Conservation (phyloP, 352 stramenopile genomes). For the Pythium scleroteichum region DNA sequence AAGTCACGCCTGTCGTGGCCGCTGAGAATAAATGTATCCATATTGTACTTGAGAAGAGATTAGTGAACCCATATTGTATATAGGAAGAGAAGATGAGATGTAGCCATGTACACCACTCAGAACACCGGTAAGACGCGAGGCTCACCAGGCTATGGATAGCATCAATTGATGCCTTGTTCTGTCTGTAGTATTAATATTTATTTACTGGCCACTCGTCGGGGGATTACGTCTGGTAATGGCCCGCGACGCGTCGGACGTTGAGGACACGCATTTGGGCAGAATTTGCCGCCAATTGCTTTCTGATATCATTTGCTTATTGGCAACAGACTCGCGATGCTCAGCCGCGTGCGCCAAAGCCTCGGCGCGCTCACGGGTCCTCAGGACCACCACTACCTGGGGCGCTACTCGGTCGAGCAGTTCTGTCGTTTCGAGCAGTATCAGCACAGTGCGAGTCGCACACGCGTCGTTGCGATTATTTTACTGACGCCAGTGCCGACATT, state of each 20-base stretch:
- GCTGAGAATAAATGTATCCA: slow-evolving; percentile 1
- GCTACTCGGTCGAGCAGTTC: slow-evolving; percentile 22
- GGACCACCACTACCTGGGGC: slow-evolving; percentile 17
- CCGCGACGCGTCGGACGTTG: too few species aligned
- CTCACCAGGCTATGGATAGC: too few species aligned
- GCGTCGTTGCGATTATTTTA: slow-evolving; percentile 8
- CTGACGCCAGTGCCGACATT: slow-evolving; percentile 18
- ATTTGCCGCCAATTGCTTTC: too few species aligned
- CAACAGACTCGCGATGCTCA: not conserved
- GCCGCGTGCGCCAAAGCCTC: not conserved
- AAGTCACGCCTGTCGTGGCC: not conserved
- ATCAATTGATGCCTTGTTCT: too few species aligned
- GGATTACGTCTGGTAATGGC: too few species aligned
- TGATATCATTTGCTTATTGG: too few species aligned
- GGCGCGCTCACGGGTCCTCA: not conserved
- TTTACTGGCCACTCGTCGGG: too few species aligned
- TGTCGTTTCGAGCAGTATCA: slow-evolving; percentile 13
- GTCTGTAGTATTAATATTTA: too few species aligned
- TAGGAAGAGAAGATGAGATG: not conserved
- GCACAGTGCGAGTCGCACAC: slow-evolving; percentile 3
- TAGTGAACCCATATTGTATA: too few species aligned
- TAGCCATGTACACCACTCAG: too few species aligned
- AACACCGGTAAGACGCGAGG: too few species aligned
- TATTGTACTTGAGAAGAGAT: not conserved
- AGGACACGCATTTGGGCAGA: too few species aligned